Percentiles rank a stretch among this genome's conserved stretches.
Evolutionary conservation across 1,284 basidiomycete genomes (phyloP).

Genomic region (Trametes hirsuta): DNA sequence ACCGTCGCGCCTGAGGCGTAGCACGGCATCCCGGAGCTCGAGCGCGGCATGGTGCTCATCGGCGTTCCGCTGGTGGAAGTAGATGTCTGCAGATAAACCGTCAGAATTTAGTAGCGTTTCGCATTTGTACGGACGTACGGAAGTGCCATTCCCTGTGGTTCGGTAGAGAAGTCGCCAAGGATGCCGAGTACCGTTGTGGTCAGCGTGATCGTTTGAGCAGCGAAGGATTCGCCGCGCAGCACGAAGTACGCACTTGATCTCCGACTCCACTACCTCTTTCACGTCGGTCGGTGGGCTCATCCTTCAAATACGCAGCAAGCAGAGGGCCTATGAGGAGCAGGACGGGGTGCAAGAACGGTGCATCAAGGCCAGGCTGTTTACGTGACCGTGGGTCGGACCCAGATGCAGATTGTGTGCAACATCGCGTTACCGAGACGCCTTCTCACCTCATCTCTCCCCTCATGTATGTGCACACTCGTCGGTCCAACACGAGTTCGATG

Average conservation of each 20-base stretch:
- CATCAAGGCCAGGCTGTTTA: background rate
- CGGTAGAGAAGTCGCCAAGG: background rate
- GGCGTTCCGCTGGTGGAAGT: slow-evolving; percentile 71
- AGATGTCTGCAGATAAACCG: slow-evolving; percentile 56
- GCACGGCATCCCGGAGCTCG: slow-evolving; percentile 67
- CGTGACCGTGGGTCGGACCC: background rate
- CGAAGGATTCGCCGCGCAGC: background rate
- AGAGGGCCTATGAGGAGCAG: background rate
- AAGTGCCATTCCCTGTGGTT: slow-evolving; percentile 74
- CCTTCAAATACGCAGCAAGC: background rate
- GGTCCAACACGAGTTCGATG: too few relatives aligned
- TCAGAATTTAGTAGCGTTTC: background rate
- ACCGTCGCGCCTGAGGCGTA: slow-evolving; percentile 68
- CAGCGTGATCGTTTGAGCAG: background rate
- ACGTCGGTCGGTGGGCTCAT: slow-evolving; percentile 55
- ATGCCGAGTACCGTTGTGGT: background rate
- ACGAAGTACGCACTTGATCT: slow-evolving; percentile 58
- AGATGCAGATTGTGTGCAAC: background rate
- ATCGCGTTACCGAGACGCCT: slow-evolving; percentile 1
- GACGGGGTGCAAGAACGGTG: background rate
- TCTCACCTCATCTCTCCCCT: slow-evolving; percentile 4
- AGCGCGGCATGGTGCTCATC: slow-evolving; percentile 66
- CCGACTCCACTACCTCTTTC: slow-evolving; percentile 59
- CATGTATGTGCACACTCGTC: too few relatives aligned
- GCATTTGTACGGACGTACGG: slow-evolving; percentile 44